These are phyloP conservation scores for Tuber indicum DNA, from an alignment of 495 filamentous ascomycete genomes.

Conservation along the genomic window DNA sequence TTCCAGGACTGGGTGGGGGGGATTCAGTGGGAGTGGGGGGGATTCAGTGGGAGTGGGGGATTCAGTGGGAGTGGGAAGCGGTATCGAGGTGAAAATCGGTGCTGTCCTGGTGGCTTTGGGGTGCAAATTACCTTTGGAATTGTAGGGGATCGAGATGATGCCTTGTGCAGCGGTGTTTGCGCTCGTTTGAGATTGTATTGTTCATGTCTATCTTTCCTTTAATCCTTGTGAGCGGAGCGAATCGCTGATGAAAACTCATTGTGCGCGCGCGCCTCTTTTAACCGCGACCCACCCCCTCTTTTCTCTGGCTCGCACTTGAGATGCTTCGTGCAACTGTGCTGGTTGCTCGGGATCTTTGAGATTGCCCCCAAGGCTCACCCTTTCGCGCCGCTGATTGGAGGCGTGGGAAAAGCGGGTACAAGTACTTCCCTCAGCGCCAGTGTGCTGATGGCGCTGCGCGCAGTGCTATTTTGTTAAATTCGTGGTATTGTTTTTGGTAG, in stretches of 20 bases:
- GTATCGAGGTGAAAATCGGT: background rate
- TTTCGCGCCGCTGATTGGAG: background rate
- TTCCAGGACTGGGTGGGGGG: conserved; percentile 7
- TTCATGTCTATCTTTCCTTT: background rate
- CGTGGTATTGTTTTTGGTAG: too few relatives aligned
- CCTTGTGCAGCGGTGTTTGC: background rate
- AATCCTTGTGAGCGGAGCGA: background rate
- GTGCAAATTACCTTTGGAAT: background rate
- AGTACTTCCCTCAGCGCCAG: background rate
- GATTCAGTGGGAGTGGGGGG: conserved; percentile 7
- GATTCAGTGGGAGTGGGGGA: too few relatives aligned
- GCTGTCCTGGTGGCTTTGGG: background rate
- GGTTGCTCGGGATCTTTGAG: background rate
- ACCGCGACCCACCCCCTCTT: background rate
- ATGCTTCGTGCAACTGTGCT: background rate
- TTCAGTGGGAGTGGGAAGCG: too few relatives aligned
- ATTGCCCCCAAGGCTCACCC: background rate
- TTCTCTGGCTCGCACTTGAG: background rate
- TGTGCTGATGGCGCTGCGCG: background rate
- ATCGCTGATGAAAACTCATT: background rate
- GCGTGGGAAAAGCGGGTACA: background rate
- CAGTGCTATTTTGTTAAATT: background rate
- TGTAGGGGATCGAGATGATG: background rate
- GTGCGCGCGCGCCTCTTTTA: background rate
- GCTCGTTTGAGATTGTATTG: background rate